These are phyloP conservation scores for Acacia pycnantha DNA, from an alignment of 331 rosid species.

Conservation along the genomic window DNA sequence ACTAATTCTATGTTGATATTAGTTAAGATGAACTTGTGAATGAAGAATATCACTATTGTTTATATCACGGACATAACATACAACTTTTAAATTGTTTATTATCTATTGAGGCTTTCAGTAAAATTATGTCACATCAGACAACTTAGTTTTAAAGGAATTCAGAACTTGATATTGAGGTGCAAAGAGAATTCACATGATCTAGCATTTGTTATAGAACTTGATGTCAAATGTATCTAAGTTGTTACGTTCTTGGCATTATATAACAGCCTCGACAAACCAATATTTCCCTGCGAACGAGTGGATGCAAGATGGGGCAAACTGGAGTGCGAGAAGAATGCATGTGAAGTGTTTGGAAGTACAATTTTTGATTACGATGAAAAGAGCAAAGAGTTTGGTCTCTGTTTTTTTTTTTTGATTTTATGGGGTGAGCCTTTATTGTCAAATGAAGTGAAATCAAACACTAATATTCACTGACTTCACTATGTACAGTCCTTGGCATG, in stretches of 20 bases:
- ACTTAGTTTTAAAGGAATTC: neutral
- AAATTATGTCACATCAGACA: neutral
- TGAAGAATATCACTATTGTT: neutral
- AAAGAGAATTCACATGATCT: neutral
- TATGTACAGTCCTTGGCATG: neutral
- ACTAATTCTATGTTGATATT: neutral
- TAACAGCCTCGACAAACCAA: conserved; percentile 69
- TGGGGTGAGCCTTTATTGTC: neutral
- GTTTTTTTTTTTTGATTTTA: neutral
- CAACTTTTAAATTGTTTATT: neutral
- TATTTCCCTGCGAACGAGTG: conserved; percentile 80
- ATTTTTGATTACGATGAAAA: conserved; percentile 36
- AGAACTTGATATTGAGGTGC: neutral
- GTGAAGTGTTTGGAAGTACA: conserved; percentile 66
- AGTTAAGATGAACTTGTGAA: neutral
- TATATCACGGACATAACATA: neutral
- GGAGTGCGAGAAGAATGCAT: conserved; percentile 78
- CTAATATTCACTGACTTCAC: neutral
- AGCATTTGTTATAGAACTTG: neutral
- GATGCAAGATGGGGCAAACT: conserved; percentile 98
- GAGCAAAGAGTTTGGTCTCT: neutral
- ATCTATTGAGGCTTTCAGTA: neutral
- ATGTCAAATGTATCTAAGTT: neutral
- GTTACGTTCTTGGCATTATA: neutral
- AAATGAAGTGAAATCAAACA: neutral